Evolutionary conservation across 495 filamentous ascomycete species (phyloP), one percentile per base, ranked within the genome.

Genomic region (Pseudomonodictys pantanalensis): DNA sequence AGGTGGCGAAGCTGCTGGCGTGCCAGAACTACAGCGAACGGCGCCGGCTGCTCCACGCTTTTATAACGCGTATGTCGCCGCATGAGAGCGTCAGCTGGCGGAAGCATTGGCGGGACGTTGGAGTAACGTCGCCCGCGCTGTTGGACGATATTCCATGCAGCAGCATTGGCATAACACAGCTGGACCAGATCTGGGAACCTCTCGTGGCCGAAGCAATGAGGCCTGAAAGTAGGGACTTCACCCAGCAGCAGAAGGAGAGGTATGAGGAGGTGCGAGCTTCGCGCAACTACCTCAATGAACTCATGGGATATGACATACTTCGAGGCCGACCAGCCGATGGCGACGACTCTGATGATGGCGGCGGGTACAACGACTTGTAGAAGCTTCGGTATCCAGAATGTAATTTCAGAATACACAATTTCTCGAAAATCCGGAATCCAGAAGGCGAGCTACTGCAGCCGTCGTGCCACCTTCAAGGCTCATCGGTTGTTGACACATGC

Each of bases 291-390:
- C 43, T 65, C n/a, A 60, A 60, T 17, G 62, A 65, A 45, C 32
- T 65, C 1, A 65, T 65, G 62, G 62, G 62, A 3, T 65, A 65
- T 43, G 62, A 65, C 43, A 46, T 65, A 24, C 26, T 65, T 25
- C 29, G 62, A 29, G 62, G 62, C 6, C 62, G 57, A 11, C 56
- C 57, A 23, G 55, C 50, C 2, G 57, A 60, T 54, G 62, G 38
- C 8, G 62, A 60, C 12, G 47, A 65, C 41, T 51, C 32, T 17
- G 62, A 65, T 1, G 56, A 26, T 20, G 53, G 41, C 18, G 59
- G 33, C n/a, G 46, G 48, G 20, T 45, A 54, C 23, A 45, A 43
- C 2, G 52, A 63, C 9, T 26, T 50, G 49, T 54, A 59, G 43
- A 42, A 23, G 18, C 33, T 52, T 25, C 20, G 42, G 45, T 51